Evolutionary conservation across 176 grass and related monocot species (phyloP), one percentile per base, ranked within the genome.

Genomic region (Hordeum vulgare): DNA sequence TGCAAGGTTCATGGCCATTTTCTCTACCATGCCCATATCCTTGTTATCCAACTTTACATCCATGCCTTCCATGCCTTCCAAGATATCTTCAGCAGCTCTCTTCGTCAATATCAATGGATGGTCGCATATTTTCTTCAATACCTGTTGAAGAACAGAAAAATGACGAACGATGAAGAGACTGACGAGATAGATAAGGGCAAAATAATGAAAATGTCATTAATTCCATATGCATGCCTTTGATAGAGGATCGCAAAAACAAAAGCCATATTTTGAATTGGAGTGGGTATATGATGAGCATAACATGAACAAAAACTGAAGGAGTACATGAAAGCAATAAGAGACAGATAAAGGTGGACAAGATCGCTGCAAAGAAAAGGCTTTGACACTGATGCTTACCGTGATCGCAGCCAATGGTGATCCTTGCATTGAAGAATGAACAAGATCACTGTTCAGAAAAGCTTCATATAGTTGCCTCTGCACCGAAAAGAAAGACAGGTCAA

Each of bases 61-160:
- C 81, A 98, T 98, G 58, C 95, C 94, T 85, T 97, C 94, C 57
- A 97, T 97, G 63, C 95, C 96, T 88, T 98, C 96, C 61, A 98
- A 81, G 23, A 98, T 72, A 64, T 79, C 96, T 77, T 95, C 96
- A 76, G 96, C 96, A 3, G 82, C 96, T 95, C 26, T 94, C 83
- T 95, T 98, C 60, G 96, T 98, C 70, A 98, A 89, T 75, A 98
- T 80, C 76, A 98, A 59, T 74, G 96, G 96, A 28, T 98, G 96
- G 75, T 98, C 96, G 49, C 96, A 98, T 85, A 98, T 98, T 86
- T 98, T 98, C 86, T 98, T 98, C 79, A 98, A 71, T 90, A 95
- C 90, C 96, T 98, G 72, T 80, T 83, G 69, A 80, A 87, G 15
- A 77, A 83, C 31, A 57, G 14, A 23, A 49, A 64, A 61, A 83